A percentile compares a stretch with the other conserved stretches of the same genome.
These are phyloP conservation scores for Limnomonas spitsbergensis DNA, from an alignment of 139 green algal species.

Conservation along the genomic window DNA sequence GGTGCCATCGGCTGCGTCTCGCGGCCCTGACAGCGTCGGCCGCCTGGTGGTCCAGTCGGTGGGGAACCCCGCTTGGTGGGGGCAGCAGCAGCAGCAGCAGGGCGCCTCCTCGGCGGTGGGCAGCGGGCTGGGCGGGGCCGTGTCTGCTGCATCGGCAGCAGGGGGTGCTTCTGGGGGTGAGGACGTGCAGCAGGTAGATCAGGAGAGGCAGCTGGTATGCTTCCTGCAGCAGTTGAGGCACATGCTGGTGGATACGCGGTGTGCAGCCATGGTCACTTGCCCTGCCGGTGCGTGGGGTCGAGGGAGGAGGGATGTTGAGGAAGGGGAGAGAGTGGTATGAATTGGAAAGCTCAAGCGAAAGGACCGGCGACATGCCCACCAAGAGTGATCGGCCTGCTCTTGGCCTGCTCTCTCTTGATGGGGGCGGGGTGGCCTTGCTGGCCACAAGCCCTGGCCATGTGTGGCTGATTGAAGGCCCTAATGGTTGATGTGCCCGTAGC, in stretches of 20 bases:
- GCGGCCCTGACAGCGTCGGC: slow-evolving; percentile 33
- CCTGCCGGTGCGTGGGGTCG: slow-evolving; percentile 42
- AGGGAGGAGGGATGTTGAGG: too few species aligned
- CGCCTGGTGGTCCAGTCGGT: slow-evolving; percentile 58
- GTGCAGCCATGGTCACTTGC: slow-evolving; percentile 43
- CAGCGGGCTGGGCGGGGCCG: background rate
- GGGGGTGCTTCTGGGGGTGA: too few species aligned
- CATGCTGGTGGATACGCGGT: slow-evolving; percentile 25
- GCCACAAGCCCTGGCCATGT: too few species aligned
- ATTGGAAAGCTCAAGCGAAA: too few species aligned
- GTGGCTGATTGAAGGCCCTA: too few species aligned
- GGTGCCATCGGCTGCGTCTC: too few species aligned
- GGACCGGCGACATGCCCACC: too few species aligned
- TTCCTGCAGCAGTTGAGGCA: slow-evolving; percentile 28
- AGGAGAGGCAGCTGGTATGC: slow-evolving; percentile 28
- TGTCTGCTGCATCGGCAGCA: background rate
- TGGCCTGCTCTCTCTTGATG: too few species aligned
- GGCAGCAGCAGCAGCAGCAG: slow-evolving; percentile 22
- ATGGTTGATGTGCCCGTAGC: too few species aligned
- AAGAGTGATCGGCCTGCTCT: too few species aligned
- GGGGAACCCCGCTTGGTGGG: slow-evolving; percentile 37
- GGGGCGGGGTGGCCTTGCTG: too few species aligned
- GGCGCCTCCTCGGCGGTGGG: slow-evolving; percentile 19
- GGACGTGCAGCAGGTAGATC: slow-evolving; percentile 7
- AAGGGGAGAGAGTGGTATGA: too few species aligned